Conservation (phyloP, 345 rosid genomes). For the Pelargonium nanum region DNA sequence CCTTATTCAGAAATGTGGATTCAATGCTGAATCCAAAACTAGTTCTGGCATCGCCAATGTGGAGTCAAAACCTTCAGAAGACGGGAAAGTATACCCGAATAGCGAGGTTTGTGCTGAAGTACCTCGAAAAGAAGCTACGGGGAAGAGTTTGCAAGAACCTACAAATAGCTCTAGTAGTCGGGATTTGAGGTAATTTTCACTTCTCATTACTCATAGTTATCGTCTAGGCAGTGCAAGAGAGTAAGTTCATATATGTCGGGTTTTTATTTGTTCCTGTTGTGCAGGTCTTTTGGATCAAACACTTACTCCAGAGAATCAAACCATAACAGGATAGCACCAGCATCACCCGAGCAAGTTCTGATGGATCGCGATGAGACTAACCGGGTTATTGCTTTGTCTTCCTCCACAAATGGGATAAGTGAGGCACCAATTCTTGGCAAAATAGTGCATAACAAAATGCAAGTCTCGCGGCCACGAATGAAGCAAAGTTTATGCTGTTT, state of each 20-base stretch:
- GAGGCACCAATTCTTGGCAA: too few relatives aligned
- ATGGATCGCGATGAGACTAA: constrained; percentile 9
- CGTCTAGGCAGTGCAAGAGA: too few relatives aligned
- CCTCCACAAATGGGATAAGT: constrained; percentile 12
- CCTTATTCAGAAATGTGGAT: constrained; percentile 34
- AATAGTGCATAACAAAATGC: constrained; percentile 11
- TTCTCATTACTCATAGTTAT: background rate
- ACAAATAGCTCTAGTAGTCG: constrained; percentile 18
- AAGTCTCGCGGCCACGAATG: constrained; percentile 8
- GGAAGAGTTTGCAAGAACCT: constrained; percentile 28
- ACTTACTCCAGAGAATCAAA: constrained; percentile 39
- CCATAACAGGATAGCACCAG: constrained; percentile 48
- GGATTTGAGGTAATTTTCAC: constrained; percentile 26
- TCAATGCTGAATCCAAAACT: constrained; percentile 15
- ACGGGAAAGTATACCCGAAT: constrained; percentile 14
- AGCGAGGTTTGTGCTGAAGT: constrained; percentile 20
- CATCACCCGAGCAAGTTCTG: constrained; percentile 30
- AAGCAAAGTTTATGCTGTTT: constrained; percentile 33
- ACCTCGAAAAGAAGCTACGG: constrained; percentile 16
- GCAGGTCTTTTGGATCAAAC: constrained; percentile 40
- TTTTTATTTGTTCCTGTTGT: constrained; percentile 1
- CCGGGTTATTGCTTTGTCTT: constrained; percentile 10
- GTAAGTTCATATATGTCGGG: background rate
- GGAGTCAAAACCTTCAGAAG: constrained; percentile 25
- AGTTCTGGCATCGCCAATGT: constrained; percentile 19